Evolutionary conservation across 192 early-diverging fungal genomes (phyloP), one percentile per base, ranked within the genome.

Genomic region (Linnemannia zychae): DNA sequence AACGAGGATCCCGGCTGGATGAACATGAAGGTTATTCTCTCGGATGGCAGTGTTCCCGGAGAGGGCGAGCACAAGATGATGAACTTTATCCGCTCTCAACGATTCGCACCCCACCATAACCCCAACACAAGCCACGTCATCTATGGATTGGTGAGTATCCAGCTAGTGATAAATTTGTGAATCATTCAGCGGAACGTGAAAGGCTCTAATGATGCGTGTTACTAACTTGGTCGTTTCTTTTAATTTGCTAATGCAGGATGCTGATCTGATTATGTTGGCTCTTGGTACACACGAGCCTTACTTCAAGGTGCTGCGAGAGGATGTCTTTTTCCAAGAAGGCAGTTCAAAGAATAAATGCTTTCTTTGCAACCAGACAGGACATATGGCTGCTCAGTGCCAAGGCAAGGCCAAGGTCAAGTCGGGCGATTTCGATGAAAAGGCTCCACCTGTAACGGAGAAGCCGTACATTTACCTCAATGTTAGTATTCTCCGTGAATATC

Each of bases 21-120:
- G 80, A 90, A 92, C 36, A 84, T 97, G 50, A 96, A 97, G 75
- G 95, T 99, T 17, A 92, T 99, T 72, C 84, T 99, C 13, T 97
- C 96, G 0, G 98, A 99, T 67, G 97, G 97, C 74, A 97, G 95
- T 36, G 97, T 99, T 0, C 97, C 98, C 7, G 98, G 98, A 69
- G 98, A 99, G 90, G 98, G 98, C 52, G 98, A 99, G 88, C 98
- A 99, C 88, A 99, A 99, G 90, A 97, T 99, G 82, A 99, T 99
- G 98, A 96, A 98, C 77, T 99, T 94, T 80, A 94, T 99, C 71
- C 94, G 98, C 17, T 88, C 91, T 9, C 94, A 95, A 69, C 93
- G 97, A 67, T 90, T 93, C 44, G 92, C 91, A 74, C 93, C 95
- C 2, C 91, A 93, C 36, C 96, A 98, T 57, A 90, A 96, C 72